Conservation (phyloP, 768 basidiomycete species). For the Rubroboletus pulcherrimus region DNA sequence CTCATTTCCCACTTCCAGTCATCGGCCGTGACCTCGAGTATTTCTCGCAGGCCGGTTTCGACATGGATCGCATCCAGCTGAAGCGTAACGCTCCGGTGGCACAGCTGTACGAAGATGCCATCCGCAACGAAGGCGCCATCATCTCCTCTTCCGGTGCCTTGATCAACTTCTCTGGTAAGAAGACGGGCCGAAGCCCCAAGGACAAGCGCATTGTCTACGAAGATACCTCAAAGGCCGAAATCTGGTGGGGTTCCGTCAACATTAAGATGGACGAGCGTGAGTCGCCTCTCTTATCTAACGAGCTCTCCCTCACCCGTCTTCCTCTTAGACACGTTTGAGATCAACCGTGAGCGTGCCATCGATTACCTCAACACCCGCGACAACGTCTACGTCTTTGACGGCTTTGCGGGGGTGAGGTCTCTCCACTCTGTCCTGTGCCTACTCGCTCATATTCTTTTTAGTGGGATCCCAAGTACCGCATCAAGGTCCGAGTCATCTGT, state of each 20-base stretch:
- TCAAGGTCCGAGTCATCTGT: slow-evolving; percentile 99
- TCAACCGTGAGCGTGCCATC: slow-evolving; percentile 97
- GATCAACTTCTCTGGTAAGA: slow-evolving; percentile 99
- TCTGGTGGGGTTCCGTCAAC: slow-evolving; percentile 99
- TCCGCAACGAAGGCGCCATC: slow-evolving; percentile 98
- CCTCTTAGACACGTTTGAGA: slow-evolving; percentile 90
- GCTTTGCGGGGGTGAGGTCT: slow-evolving; percentile 75
- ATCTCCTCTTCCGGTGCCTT: slow-evolving; percentile 93
- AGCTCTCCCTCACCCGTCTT: background rate
- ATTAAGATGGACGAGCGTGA: slow-evolving; percentile 97
- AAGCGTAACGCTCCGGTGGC: slow-evolving; percentile 91
- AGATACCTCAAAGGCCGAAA: slow-evolving; percentile 91
- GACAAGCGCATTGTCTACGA: slow-evolving; percentile 99
- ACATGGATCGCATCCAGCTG: slow-evolving; percentile 96
- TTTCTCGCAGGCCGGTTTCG: slow-evolving; percentile 98
- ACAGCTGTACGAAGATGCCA: slow-evolving; percentile 93
- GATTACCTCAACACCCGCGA: slow-evolving; percentile 98
- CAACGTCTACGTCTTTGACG: slow-evolving; percentile 97
- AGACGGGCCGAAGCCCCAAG: slow-evolving; percentile 96
- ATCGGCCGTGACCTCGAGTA: slow-evolving; percentile 92
- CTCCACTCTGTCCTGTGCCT: background rate
- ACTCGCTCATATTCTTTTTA: slow-evolving; percentile 25
- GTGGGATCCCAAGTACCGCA: slow-evolving; percentile 99
- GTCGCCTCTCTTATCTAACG: slow-evolving; percentile 26
- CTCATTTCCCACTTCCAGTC: slow-evolving; percentile 44